Conservation (phyloP, 305 asterid species). For the Fraxinus baroniana region DNA sequence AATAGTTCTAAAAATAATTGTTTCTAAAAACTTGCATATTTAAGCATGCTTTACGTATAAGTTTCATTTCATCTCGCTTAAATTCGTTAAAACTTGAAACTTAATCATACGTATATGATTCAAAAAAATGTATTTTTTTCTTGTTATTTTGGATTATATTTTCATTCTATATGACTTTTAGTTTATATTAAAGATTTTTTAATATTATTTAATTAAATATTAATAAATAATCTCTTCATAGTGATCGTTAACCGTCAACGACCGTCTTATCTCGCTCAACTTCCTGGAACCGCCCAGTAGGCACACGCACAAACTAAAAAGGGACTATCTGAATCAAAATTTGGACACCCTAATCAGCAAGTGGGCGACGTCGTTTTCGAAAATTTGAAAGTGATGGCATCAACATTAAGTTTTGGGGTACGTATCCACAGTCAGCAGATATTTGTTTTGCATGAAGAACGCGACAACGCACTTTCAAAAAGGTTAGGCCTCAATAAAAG, state of each 20-base stretch:
- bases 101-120: no score
- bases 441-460: conserved; percentile 32
- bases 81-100: neutral
- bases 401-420: neutral
- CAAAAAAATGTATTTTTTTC: no score
- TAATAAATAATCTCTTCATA: no score
- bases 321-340: neutral
- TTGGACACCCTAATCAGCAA: neutral
- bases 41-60: no score
- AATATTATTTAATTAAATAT: no score
- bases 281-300: neutral
- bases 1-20: neutral
- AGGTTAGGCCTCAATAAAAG: conserved; percentile 13
- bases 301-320: no score
- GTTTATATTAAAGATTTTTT: neutral
- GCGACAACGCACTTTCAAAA: conserved; percentile 47
- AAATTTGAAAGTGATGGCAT: neutral
- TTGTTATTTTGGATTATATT: neutral
- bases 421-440: neutral
- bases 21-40: neutral
- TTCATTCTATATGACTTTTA: neutral
- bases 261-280: neutral
- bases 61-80: neutral
- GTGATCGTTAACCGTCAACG: neutral
- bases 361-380: conserved; percentile 14